phyloP scores from a whole-genome alignment of 352 stramenopile genomes.

The Globisporangium solare region DNA sequence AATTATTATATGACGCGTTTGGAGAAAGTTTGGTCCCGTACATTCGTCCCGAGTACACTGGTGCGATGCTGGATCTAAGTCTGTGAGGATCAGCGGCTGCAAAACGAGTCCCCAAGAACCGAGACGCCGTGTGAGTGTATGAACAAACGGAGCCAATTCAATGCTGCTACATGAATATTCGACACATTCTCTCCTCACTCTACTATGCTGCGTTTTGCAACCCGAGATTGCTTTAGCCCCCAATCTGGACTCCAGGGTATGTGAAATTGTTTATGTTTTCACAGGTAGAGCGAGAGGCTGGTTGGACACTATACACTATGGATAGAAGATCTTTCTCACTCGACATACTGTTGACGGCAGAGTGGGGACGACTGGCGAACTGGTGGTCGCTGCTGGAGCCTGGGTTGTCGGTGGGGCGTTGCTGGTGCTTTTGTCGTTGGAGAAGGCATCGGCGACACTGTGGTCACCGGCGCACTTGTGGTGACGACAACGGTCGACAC shows the following conservation, averaged over 20 bases:
- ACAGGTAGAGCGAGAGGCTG: too few species aligned
- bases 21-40: conserved; percentile 76
- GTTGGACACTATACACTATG: conserved; percentile 8
- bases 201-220: not conserved
- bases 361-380: conserved; percentile 3
- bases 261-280: not conserved
- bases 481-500: conserved; percentile 3
- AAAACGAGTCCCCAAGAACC: not conserved
- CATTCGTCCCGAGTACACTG: conserved; percentile 43
- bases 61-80: conserved; percentile 41
- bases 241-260: not conserved
- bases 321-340: conserved; percentile 28
- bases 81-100: conserved; percentile 19
- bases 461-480: conserved; percentile 4
- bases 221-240: too few species aligned
- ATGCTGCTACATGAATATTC: too few species aligned
- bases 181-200: too few species aligned
- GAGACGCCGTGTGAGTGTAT: too few species aligned
- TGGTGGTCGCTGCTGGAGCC: conserved; percentile 5
- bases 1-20: conserved; percentile 72
- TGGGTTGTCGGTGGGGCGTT: conserved; percentile 5
- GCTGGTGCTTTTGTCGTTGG: conserved; percentile 4
- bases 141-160: too few species aligned
- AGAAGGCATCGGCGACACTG: conserved; percentile 4
- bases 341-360: conserved; percentile 23